phyloP scores from a whole-genome alignment of 768 basidiomycete genomes.

The Termitomyces sp. region DNA sequence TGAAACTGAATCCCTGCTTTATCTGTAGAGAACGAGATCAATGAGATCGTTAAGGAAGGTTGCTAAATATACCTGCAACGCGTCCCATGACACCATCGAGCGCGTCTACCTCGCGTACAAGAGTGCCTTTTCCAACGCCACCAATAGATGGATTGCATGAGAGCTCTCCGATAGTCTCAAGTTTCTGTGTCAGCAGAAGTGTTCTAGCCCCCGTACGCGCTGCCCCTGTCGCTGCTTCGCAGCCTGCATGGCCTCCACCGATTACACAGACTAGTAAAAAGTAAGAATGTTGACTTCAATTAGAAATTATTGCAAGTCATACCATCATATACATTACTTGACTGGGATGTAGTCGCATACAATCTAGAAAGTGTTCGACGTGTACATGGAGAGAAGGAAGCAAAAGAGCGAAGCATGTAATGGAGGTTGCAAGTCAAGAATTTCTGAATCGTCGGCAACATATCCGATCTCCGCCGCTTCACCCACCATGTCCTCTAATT shows the following conservation, averaged over 20 bases:
- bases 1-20: slow-evolving; percentile 88
- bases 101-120: slow-evolving; percentile 90
- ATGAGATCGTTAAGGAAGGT: not conserved
- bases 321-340: slow-evolving; percentile 13
- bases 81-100: slow-evolving; percentile 83
- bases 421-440: not conserved
- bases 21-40: slow-evolving; percentile 39
- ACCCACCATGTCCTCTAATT: not conserved
- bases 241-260: slow-evolving; percentile 91
- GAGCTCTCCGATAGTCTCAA: slow-evolving; percentile 77
- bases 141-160: slow-evolving; percentile 94
- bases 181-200: slow-evolving; percentile 74
- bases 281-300: not conserved
- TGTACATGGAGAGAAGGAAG: slow-evolving; percentile 7
- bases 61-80: slow-evolving; percentile 59
- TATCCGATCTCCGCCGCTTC: not conserved
- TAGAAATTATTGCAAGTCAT: not conserved
- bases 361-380: slow-evolving; percentile 9
- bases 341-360: slow-evolving; percentile 1
- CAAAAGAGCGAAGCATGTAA: slow-evolving; percentile 9
- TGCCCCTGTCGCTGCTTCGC: slow-evolving; percentile 85
- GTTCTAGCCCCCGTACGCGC: slow-evolving; percentile 83
- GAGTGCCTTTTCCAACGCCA: slow-evolving; percentile 87
- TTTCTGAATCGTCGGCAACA: not conserved
- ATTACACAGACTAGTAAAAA: slow-evolving; percentile 66